Percentiles rank a stretch among this genome's conserved stretches.
phyloP scores from a whole-genome alignment of 2,329 filamentous ascomycete genomes.

The Hypoxylon sp. region DNA sequence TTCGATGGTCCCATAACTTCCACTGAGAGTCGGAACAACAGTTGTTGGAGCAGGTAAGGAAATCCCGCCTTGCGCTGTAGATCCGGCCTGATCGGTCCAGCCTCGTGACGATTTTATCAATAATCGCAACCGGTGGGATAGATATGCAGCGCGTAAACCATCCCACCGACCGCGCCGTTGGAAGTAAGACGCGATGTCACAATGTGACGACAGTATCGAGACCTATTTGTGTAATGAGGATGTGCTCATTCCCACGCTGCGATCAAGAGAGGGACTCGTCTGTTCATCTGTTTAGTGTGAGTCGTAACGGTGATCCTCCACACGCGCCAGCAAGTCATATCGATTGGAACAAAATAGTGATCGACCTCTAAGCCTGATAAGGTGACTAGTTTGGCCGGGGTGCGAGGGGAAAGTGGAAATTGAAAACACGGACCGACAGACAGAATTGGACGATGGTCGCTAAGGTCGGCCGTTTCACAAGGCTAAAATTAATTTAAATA shows the following conservation, averaged over 20 bases:
- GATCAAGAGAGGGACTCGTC: conserved; percentile 22
- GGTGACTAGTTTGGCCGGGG: conserved; percentile 14
- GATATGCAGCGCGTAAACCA: background rate
- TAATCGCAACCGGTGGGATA: conserved; percentile 11
- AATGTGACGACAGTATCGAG: conserved; percentile 34
- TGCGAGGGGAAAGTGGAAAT: conserved; percentile 19
- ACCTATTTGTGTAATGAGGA: conserved; percentile 16
- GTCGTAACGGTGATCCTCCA: conserved; percentile 37
- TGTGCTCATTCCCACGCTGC: conserved; percentile 15
- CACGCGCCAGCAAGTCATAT: conserved; percentile 22
- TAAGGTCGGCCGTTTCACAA: conserved; percentile 31
- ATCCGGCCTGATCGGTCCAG: conserved; percentile 25
- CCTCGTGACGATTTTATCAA: conserved; percentile 9
- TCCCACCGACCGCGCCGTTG: conserved; percentile 10
- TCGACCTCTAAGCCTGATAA: conserved; percentile 35
- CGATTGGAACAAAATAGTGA: conserved; percentile 41
- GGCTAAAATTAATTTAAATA: conserved; percentile 24
- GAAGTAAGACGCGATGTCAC: conserved; percentile 30
- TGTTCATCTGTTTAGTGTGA: conserved; percentile 24
- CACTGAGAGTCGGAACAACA: background rate
- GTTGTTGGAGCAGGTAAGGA: background rate
- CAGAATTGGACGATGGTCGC: conserved; percentile 20
- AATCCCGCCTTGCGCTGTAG: conserved; percentile 18
- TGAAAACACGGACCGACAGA: conserved; percentile 29
- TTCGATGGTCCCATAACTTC: background rate